Base-by-base conservation (phyloP, 2,329 filamentous ascomycete species). In the Phialophora expanda region DNA sequence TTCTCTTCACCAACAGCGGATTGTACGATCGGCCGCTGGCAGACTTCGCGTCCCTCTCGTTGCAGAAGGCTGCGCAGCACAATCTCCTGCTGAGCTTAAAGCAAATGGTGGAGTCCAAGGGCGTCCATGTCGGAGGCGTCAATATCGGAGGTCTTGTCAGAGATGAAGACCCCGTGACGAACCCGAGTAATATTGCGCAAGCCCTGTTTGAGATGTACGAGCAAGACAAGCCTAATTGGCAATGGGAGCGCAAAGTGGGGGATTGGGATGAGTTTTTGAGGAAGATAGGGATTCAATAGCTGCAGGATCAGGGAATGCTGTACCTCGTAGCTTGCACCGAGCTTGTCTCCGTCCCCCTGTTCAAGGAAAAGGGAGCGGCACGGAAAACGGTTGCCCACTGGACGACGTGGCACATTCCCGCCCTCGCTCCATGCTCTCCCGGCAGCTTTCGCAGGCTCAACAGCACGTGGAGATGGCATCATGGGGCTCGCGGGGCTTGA, bases 81-180 rank as follows among this genome's bases (percentile, higher is more conserved):
- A 69, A 67, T 30, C 53, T 69, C 14, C 32, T 61, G 46, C 28
- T 61, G 28, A 67, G 65, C 32, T 38, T 66, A 14, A 63, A 64
- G 24, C 65, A 69, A 51, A 46, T 66, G 32, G n/a, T 58, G 32
- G 68, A 60, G 20, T 44, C 62, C 30, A 51, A 66, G 26, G 72
- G 75, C 4, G 71, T 73, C 32, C 73, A 74, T 62, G 69, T 73
- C 8, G 71, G 55, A 8, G 64, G 67, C 12, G 62, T 74, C 51
- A 67, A 66, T 22, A 69, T 74, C 24, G 59, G 58, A 56, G 72
- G 71, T 14, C 48, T 68, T 4, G 65, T 74, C 11, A 64, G 48
- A 11, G 61, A 65, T 14, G 69, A 70, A 20, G 65, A 72, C 26
- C 56, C 68, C 7, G 59, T 66, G 8, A 61, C 46, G 60, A 71